phyloP scores from a whole-genome alignment of 179 eudicot species.

The Drosera spatulata region DNA sequence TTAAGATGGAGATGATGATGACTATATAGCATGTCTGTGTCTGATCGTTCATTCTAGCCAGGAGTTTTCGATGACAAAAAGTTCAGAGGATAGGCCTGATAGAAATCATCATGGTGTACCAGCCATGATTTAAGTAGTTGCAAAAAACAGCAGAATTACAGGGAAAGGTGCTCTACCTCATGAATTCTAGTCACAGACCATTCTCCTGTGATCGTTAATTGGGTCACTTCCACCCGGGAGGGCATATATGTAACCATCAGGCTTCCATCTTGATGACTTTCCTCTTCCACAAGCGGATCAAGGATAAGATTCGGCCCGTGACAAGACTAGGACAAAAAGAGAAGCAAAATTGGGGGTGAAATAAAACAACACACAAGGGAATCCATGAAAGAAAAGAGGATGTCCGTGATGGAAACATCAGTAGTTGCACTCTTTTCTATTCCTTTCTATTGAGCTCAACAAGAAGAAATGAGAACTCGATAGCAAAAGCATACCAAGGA shows the following conservation, averaged over 20 bases:
- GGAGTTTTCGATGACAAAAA: too few relatives aligned
- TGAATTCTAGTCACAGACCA: conserved; percentile 80
- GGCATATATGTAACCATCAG: conserved; percentile 76
- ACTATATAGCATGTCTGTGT: too few relatives aligned
- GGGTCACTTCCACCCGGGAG: conserved; percentile 84
- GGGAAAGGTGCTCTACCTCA: conserved; percentile 36
- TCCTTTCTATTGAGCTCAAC: too few relatives aligned
- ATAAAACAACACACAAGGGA: neutral
- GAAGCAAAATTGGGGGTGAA: neutral
- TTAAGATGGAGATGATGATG: too few relatives aligned
- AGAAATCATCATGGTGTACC: too few relatives aligned
- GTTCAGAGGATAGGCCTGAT: too few relatives aligned
- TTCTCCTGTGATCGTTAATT: conserved; percentile 73
- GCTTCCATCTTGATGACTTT: conserved; percentile 83
- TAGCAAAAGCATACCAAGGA: conserved; percentile 66
- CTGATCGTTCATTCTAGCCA: too few relatives aligned
- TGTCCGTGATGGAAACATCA: neutral
- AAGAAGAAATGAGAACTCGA: neutral
- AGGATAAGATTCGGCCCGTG: conserved; percentile 74
- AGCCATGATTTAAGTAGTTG: too few relatives aligned
- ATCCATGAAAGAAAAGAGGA: too few relatives aligned
- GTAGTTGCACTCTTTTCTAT: too few relatives aligned
- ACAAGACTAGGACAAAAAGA: conserved; percentile 32
- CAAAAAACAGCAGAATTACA: too few relatives aligned
- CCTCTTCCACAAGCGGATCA: conserved; percentile 87